A percentile compares a stretch with the other conserved stretches of the same genome.
phyloP scores from a whole-genome alignment of 495 filamentous ascomycete species.

The Penicillium cataractarum region DNA sequence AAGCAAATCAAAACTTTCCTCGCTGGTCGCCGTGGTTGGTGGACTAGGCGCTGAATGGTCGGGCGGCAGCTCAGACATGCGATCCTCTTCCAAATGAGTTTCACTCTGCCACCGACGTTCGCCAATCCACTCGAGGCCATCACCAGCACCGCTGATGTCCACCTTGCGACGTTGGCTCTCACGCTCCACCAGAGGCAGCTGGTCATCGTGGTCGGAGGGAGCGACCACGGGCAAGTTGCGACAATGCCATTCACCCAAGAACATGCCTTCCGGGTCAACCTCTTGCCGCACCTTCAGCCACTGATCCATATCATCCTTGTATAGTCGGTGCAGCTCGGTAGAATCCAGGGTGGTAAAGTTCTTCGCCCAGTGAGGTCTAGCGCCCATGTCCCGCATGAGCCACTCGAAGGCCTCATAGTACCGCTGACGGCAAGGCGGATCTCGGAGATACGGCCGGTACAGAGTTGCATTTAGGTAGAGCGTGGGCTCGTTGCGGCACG shows the following conservation, averaged over 20 bases:
- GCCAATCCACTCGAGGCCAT: slow-evolving; percentile 61
- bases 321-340: slow-evolving; percentile 49
- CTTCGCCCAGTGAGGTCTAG: slow-evolving; percentile 97
- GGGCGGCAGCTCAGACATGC: slow-evolving; percentile 21
- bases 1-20: slow-evolving; percentile 66
- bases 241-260: slow-evolving; percentile 88
- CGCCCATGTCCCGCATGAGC: slow-evolving; percentile 90
- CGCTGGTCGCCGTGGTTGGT: slow-evolving; percentile 53
- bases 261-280: slow-evolving; percentile 89
- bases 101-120: slow-evolving; percentile 39
- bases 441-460: slow-evolving; percentile 82
- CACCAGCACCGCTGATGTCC: slow-evolving; percentile 41
- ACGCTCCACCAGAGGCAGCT: slow-evolving; percentile 51
- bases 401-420: slow-evolving; percentile 96
- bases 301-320: slow-evolving; percentile 58
- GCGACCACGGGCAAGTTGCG: slow-evolving; percentile 60
- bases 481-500: slow-evolving; percentile 67
- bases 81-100: not conserved
- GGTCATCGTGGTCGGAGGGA: slow-evolving; percentile 10
- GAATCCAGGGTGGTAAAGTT: slow-evolving; percentile 69
- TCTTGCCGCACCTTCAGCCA: slow-evolving; percentile 71
- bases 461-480: slow-evolving; percentile 96
- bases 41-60: slow-evolving; percentile 32
- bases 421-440: slow-evolving; percentile 74
- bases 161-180: slow-evolving; percentile 38